These are phyloP conservation scores for Phaseolus coccineus DNA, from an alignment of 331 rosid species.

Conservation along the genomic window DNA sequence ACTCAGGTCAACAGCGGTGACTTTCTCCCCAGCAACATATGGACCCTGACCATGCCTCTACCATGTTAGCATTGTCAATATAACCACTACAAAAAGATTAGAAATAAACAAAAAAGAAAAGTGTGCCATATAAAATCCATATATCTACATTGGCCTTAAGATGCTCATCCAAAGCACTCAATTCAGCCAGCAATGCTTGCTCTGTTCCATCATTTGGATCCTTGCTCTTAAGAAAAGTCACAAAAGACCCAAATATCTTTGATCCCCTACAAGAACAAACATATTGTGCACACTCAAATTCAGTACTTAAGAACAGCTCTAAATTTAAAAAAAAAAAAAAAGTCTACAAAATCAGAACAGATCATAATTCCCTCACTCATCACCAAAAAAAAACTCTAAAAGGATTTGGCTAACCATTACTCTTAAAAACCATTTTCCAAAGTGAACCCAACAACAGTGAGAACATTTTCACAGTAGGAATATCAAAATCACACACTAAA, in stretches of 20 bases:
- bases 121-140: conserved; percentile 5
- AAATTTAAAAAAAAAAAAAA: background rate
- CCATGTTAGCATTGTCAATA: conserved; percentile 33
- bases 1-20: conserved; percentile 83
- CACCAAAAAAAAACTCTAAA: background rate
- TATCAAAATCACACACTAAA: background rate
- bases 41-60: conserved; percentile 73
- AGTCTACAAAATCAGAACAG: background rate
- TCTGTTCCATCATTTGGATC: conserved; percentile 88
- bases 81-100: background rate
- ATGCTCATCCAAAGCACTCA: conserved; percentile 83
- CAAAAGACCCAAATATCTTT: conserved; percentile 71
- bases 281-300: conserved; percentile 25
- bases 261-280: conserved; percentile 67
- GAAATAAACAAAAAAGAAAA: background rate
- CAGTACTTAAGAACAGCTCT: conserved; percentile 8
- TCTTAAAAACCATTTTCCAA: conserved; percentile 8
- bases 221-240: conserved; percentile 82
- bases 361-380: background rate
- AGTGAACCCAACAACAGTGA: background rate
- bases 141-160: conserved; percentile 76
- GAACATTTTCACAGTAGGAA: background rate
- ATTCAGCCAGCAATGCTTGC: conserved; percentile 73
- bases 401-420: background rate
- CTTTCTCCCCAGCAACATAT: conserved; percentile 81